Evolutionary conservation across 2,329 filamentous ascomycete genomes (phyloP).

Genomic region (Chrysosporium queenslandicum): DNA sequence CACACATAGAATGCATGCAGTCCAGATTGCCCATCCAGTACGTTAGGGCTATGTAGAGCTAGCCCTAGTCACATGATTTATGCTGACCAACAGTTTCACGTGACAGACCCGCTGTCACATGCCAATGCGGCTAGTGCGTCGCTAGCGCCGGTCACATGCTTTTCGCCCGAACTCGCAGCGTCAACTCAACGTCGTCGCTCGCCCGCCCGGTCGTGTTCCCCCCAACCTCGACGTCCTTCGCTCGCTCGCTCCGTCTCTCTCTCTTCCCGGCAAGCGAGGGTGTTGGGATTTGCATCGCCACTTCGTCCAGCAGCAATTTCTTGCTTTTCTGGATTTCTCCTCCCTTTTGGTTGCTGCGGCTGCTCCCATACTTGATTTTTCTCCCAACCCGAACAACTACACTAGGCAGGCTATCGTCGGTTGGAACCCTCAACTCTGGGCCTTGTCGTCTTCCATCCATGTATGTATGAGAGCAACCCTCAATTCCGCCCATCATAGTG

Average conservation of each 20-base stretch:
- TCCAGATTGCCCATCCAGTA: no score
- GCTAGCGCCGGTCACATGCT: conserved; percentile 11
- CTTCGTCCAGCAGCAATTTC: no score
- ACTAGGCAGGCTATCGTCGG: conserved; percentile 6
- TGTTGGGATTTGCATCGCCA: not conserved
- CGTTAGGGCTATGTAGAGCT: not conserved
- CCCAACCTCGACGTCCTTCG: not conserved
- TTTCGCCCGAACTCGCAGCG: not conserved
- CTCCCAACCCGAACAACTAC: not conserved
- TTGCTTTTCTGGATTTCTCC: no score
- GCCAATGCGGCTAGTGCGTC: not conserved
- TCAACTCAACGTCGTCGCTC: not conserved
- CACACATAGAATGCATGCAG: no score
- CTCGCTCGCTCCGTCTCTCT: not conserved
- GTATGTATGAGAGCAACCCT: not conserved
- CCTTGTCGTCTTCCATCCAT: not conserved
- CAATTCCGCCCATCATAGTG: not conserved
- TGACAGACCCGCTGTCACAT: conserved; percentile 5
- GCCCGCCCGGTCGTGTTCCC: not conserved
- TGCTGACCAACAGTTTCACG: not conserved
- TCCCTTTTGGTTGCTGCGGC: not conserved
- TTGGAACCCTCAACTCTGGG: not conserved
- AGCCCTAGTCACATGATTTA: not conserved
- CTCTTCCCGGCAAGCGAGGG: not conserved
- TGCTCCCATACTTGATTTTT: not conserved